These are phyloP conservation scores for Borovskyia barvae DNA, from an alignment of 208 protist genomes.

Conservation along the genomic window DNA sequence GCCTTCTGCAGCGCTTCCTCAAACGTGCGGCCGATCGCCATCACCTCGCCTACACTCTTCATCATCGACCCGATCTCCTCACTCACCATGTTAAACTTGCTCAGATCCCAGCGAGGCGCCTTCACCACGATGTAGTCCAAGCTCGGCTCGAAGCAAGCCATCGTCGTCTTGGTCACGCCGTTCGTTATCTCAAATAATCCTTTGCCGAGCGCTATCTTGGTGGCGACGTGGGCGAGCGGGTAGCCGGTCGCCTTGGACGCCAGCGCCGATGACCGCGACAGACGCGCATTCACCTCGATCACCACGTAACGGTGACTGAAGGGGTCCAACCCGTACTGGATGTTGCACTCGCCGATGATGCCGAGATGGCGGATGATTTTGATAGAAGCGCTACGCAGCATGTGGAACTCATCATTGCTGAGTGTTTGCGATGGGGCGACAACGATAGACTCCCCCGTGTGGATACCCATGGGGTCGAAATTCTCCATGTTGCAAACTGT, in stretches of 20 bases:
- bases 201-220: constrained; percentile 96
- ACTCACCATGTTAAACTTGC: constrained; percentile 96
- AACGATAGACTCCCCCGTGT: constrained; percentile 99
- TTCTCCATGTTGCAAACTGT: constrained; percentile 99
- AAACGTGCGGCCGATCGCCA: constrained; percentile 98
- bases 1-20: constrained; percentile 98
- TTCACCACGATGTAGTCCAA: constrained; percentile 98
- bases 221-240: constrained; percentile 97
- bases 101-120: constrained; percentile 95
- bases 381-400: constrained; percentile 94
- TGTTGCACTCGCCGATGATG: constrained; percentile 99
- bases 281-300: constrained; percentile 98
- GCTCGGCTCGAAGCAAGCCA: constrained; percentile 97
- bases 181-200: constrained; percentile 92
- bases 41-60: constrained; percentile 98
- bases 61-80: constrained; percentile 94
- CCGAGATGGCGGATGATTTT: constrained; percentile 96
- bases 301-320: constrained; percentile 96
- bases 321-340: constrained; percentile 98
- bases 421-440: constrained; percentile 98
- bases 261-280: constrained; percentile 96
- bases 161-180: constrained; percentile 93
- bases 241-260: constrained; percentile 99
- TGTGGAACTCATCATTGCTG: constrained; percentile 97
- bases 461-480: constrained; percentile 97